These are phyloP conservation scores for Brassica napus DNA, from an alignment of 345 rosid species.

Conservation along the genomic window DNA sequence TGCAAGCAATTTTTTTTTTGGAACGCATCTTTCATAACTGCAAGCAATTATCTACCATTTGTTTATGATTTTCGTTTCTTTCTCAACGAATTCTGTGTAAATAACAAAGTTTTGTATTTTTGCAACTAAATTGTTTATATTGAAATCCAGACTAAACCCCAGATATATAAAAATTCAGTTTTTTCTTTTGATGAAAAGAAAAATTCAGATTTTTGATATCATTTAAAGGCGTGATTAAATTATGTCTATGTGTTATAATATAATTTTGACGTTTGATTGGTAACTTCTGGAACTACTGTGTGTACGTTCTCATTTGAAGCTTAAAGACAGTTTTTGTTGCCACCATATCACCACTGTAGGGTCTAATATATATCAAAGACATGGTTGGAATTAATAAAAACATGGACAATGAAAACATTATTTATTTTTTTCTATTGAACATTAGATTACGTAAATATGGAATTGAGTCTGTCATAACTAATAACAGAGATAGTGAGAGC, in stretches of 20 bases:
- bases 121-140: background rate
- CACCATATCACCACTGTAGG: background rate
- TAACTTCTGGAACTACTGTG: background rate
- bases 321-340: background rate
- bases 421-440: background rate
- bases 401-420: background rate
- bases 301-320: background rate
- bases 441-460: background rate
- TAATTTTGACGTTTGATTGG: background rate
- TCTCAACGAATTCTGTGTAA: background rate
- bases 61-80: background rate
- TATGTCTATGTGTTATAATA: background rate
- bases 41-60: background rate
- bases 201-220: background rate
- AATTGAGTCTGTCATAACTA: slow-evolving; percentile 14
- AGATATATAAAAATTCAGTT: background rate
- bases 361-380: background rate
- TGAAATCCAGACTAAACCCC: background rate
- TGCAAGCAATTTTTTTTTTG: too few species aligned
- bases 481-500: slow-evolving; percentile 11
- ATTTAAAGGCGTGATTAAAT: background rate
- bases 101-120: background rate
- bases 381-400: background rate
- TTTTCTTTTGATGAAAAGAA: background rate
- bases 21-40: too few species aligned